Percentiles rank a stretch among this genome's conserved stretches.
These are phyloP conservation scores for Elaeagnus macrophylla DNA, from an alignment of 306 rosid species.

Conservation along the genomic window DNA sequence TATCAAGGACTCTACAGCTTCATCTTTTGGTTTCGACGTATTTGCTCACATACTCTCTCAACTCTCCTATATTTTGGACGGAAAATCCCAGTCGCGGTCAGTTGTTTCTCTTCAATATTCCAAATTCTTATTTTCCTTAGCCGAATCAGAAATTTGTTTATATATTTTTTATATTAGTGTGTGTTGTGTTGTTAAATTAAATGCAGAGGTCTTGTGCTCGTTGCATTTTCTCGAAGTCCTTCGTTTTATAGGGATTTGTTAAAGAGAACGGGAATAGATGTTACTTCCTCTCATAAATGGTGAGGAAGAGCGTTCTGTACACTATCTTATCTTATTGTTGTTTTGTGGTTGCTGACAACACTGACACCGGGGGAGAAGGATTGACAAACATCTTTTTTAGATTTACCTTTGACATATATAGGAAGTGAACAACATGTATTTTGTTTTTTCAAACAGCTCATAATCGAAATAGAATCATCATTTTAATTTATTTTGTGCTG, in stretches of 20 bases:
- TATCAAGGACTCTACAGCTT: constrained; percentile 52
- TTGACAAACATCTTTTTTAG: no score
- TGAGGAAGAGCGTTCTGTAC: constrained; percentile 24
- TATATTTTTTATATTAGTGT: not conserved
- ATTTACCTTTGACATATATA: no score
- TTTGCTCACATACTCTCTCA: constrained; percentile 54
- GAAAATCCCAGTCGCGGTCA: constrained; percentile 71
- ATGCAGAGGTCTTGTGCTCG: constrained; percentile 57
- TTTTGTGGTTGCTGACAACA: no score
- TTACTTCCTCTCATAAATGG: constrained; percentile 51
- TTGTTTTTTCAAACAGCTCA: no score
- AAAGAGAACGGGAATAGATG: constrained; percentile 38
- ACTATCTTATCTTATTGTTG: not conserved
- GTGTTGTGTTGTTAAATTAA: not conserved
- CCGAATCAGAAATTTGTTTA: constrained; percentile 6
- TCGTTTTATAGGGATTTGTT: constrained; percentile 47
- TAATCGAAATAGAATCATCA: no score
- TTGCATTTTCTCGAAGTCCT: constrained; percentile 65
- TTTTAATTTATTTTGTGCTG: not conserved
- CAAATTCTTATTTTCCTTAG: constrained; percentile 1
- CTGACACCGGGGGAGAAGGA: no score
- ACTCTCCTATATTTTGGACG: constrained; percentile 44
- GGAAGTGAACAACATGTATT: no score
- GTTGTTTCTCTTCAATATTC: constrained; percentile 15
- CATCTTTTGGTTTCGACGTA: constrained; percentile 52